Evolutionary conservation across 345 rosid species (phyloP), one percentile per base, ranked within the genome.

Genomic region (Rubroshorea leprosula): DNA sequence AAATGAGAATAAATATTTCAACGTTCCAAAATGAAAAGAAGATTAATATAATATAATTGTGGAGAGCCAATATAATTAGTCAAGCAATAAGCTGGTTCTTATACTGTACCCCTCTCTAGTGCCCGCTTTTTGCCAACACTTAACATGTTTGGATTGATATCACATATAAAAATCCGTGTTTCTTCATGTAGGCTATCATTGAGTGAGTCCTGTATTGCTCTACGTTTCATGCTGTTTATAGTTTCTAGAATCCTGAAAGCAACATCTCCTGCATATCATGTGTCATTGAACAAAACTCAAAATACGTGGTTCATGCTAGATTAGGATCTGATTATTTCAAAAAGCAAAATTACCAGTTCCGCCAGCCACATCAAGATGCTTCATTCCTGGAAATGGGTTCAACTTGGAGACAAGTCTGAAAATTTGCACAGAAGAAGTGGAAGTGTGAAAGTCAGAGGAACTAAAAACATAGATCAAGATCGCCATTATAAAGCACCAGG

Each of bases 331-430:
- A n/a, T 44, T 44, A 23, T 24, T 39, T 43, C 16, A 58, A 48
- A 41, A 20, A 6, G 53, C 11, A 1, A 18, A 51, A 52, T 63
- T 31, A 83, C 97, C 99, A 55, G 97, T 93, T 62, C 99, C 99
- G 22, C 99, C 97, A 7, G 99, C 99, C 60, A 93, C 97, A 74
- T 93, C 99, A 74, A 87, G 89, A 76, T 93, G 97, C 76, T 87
- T 87, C 90, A 89, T 93, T 77, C 99, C 97, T 1, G 83, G 82
- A 64, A 93, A 93, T 53, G 99, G 99, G 68, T 77, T 78, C 59
- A 93, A 71, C 67, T 85, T 76, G 57, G 86, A 89, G 52, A 93
- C 94, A 51, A 93, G 78, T 74, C 96, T 92, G 80, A 55, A 60
- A 54, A 55, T 44, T 55, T 39, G 39, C 21, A 49, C 16, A 25